Percentiles rank a stretch among this genome's conserved stretches.
Evolutionary conservation across 208 protist genomes (phyloP).

Genomic region (Acanthamoeba lenticulata): DNA sequence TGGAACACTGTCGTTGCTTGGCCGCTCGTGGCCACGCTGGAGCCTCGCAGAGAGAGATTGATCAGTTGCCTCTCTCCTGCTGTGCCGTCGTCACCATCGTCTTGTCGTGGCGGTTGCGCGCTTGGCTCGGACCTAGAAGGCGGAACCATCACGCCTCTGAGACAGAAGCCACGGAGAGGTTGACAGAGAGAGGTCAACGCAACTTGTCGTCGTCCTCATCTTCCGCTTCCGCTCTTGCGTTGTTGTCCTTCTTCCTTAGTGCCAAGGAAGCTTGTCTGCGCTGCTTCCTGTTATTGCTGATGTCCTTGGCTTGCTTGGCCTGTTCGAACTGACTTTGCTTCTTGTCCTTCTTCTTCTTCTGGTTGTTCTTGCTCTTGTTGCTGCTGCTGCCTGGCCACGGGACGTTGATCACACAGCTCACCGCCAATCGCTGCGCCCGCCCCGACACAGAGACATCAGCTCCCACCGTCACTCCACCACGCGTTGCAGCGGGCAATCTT

Average conservation of each 20-base stretch:
- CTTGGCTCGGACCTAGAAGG: too few relatives aligned
- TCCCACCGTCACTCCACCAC: background rate
- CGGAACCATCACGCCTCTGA: too few relatives aligned
- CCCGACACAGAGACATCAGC: background rate
- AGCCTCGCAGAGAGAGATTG: background rate
- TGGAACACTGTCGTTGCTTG: background rate
- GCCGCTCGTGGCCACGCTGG: background rate
- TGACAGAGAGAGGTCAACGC: too few relatives aligned
- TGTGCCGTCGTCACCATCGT: background rate
- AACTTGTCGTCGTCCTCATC: too few relatives aligned
- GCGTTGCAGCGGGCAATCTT: background rate
- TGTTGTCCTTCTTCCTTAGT: too few relatives aligned
- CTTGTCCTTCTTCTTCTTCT: background rate
- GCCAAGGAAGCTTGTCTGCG: too few relatives aligned
- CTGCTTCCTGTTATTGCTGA: background rate
- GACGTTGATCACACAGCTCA: background rate
- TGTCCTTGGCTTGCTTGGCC: background rate
- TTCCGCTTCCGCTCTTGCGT: background rate
- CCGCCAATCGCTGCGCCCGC: background rate
- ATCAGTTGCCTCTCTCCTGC: background rate
- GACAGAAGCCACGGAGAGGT: too few relatives aligned
- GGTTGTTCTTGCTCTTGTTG: background rate
- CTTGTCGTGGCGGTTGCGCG: too few relatives aligned
- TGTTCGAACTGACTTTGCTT: background rate
- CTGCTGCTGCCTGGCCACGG: background rate